Conservation (phyloP, 2,329 filamentous ascomycete species). For the Graphium sp. region DNA sequence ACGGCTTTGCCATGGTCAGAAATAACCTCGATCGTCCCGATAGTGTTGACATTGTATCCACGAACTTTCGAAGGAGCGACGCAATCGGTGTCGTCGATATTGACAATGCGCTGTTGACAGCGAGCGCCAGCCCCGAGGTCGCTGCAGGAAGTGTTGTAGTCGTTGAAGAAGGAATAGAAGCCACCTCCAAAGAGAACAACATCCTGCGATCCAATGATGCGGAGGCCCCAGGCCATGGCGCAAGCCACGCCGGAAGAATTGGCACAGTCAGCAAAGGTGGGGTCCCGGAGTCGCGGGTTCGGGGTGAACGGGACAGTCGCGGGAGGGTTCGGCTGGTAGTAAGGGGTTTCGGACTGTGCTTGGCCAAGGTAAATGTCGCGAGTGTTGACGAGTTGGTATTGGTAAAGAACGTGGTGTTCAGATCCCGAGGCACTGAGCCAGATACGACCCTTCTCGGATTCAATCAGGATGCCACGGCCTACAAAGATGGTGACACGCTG, state of each 20-base stretch:
- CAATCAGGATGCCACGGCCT: conserved; percentile 31
- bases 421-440: conserved; percentile 50
- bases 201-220: conserved; percentile 37
- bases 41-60: conserved; percentile 27
- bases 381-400: conserved; percentile 48
- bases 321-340: conserved; percentile 50
- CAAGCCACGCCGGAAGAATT: conserved; percentile 18
- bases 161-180: conserved; percentile 51
- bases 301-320: conserved; percentile 38
- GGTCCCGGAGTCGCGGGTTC: conserved; percentile 25
- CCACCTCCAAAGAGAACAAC: conserved; percentile 46
- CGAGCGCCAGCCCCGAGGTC: conserved; percentile 18
- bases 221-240: conserved; percentile 47
- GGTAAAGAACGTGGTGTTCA: conserved; percentile 51
- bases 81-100: conserved; percentile 8
- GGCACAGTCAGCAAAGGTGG: conserved; percentile 31
- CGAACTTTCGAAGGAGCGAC: conserved; percentile 11
- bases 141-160: conserved; percentile 36
- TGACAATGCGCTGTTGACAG: conserved; percentile 28
- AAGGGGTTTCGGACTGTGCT: conserved; percentile 55
- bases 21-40: conserved; percentile 22
- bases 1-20: conserved; percentile 16
- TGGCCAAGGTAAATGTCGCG: conserved; percentile 45
- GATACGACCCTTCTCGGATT: conserved; percentile 16
- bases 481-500: conserved; percentile 32